A percentile compares a stretch with the other conserved stretches of the same genome.
Conservation (phyloP, 805 yeast species). For the Grigorovia humatica region DNA sequence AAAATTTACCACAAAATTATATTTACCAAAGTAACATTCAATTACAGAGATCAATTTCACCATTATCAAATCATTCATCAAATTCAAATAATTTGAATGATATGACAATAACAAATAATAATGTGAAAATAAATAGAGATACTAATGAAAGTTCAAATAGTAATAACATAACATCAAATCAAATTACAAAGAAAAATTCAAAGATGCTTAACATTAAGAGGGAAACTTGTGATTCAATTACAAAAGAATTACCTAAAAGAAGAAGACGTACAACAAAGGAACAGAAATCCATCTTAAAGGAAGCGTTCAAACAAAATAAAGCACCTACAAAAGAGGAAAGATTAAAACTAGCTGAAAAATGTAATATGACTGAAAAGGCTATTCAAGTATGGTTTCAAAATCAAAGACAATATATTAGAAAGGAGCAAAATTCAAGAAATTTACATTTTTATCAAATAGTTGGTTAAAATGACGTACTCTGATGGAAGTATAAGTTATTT, state of each 20-base stretch:
- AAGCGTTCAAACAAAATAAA: slow-evolving; percentile 61
- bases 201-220: neutral
- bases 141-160: neutral
- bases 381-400: slow-evolving; percentile 98
- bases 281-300: slow-evolving; percentile 55
- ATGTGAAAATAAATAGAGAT: neutral
- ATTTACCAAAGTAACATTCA: neutral
- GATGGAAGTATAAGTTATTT: too few relatives aligned
- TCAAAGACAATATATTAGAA: slow-evolving; percentile 70
- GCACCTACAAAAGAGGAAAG: slow-evolving; percentile 76
- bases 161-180: slow-evolving; percentile 40
- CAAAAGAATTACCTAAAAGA: slow-evolving; percentile 4
- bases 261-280: slow-evolving; percentile 88
- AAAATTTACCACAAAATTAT: neutral
- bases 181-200: neutral
- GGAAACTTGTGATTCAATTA: neutral
- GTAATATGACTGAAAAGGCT: slow-evolving; percentile 88
- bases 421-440: slow-evolving; percentile 20
- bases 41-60: neutral
- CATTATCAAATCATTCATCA: neutral
- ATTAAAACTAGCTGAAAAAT: slow-evolving; percentile 61
- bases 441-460: slow-evolving; percentile 1
- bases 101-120: neutral
- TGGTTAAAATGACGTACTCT: neutral
- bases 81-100: neutral